Evolutionary conservation across 805 yeast species (phyloP), one percentile per base, ranked within the genome.

Genomic region (Kodamaea sagamina): DNA sequence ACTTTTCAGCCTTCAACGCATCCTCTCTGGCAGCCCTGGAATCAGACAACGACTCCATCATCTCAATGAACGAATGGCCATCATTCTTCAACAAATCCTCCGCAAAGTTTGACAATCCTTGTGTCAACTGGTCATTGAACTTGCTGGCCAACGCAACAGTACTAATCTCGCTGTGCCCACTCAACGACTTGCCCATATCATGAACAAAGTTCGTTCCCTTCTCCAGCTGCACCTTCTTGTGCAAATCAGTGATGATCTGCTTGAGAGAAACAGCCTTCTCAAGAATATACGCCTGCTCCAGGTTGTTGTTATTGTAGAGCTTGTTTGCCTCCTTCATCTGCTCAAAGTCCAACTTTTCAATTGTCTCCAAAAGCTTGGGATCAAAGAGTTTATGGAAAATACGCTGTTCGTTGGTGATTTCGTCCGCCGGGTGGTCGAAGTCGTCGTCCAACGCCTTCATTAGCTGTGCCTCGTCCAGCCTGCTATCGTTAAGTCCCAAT

Each of bases 1-100:
- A 43, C 9, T 46, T 41, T 12, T 49, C 50, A 13, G 32, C 16
- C 25, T 29, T 36, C 19, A 29, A 29, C n/a, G 19, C 10, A 13
- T 29, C 34, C 11, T 29, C 34, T 46, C 62, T 52, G 38, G 53
- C 65, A 31, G 47, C 55, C 59, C 61, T 68, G 53, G 80, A 73
- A 44, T 76, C 75, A 3, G 89, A 86, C 35, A 86, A 68, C 41
- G 80, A 75, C 59, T 88, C 95, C 79, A 89, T 83, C 75, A 87
- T 82, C 49, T 83, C 83, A 24, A 88, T 75, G 49, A 89, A 86
- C 32, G 81, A 78, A 49, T 77, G 75, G n/a, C 95, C 96, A 48
- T 85, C 87, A 56, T 82, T 83, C 51, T 78, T 79, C 52, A 88
- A 71, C 19, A 89, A 62, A 55, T 88, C 95, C 51, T 88, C 95